Percentiles rank a stretch among this genome's conserved stretches.
Conservation (phyloP, 192 early-diverging fungal species). For the Dispira parvispora region DNA sequence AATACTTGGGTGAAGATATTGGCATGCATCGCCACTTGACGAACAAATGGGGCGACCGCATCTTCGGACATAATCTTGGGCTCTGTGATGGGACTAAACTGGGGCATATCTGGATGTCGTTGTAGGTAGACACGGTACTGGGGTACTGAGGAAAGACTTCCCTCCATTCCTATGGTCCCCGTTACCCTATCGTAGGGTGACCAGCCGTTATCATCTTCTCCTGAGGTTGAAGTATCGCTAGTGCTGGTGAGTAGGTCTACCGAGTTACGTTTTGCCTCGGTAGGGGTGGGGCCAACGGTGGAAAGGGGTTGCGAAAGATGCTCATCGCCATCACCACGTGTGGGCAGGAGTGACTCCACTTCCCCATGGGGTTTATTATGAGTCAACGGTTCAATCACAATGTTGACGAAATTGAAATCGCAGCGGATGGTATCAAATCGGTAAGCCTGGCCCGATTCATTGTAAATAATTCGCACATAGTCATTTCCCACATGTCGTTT, state of each 20-base stretch:
- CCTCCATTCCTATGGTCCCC: neutral
- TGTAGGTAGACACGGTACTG: constrained; percentile 49
- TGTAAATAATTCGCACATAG: constrained; percentile 85
- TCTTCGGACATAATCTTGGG: constrained; percentile 68
- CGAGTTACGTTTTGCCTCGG: neutral
- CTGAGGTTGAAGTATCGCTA: too few species aligned
- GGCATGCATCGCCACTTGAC: constrained; percentile 70
- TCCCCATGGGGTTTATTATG: constrained; percentile 10
- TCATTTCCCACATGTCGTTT: constrained; percentile 98
- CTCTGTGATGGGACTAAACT: constrained; percentile 60
- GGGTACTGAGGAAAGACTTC: constrained; percentile 9
- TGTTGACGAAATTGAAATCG: constrained; percentile 92
- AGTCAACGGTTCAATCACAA: constrained; percentile 79
- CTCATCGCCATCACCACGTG: neutral
- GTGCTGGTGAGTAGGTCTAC: too few species aligned
- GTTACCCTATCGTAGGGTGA: too few species aligned
- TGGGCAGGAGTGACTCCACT: neutral
- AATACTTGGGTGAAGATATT: constrained; percentile 85
- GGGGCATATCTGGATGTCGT: constrained; percentile 59
- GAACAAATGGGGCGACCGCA: constrained; percentile 61
- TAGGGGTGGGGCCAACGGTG: neutral
- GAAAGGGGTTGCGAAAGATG: neutral
- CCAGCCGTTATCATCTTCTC: too few species aligned
- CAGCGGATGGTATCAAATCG: constrained; percentile 79
- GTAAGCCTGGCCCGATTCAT: constrained; percentile 71